Evolutionary conservation across 768 basidiomycete genomes (phyloP).

Genomic region (Boletus speciosus): DNA sequence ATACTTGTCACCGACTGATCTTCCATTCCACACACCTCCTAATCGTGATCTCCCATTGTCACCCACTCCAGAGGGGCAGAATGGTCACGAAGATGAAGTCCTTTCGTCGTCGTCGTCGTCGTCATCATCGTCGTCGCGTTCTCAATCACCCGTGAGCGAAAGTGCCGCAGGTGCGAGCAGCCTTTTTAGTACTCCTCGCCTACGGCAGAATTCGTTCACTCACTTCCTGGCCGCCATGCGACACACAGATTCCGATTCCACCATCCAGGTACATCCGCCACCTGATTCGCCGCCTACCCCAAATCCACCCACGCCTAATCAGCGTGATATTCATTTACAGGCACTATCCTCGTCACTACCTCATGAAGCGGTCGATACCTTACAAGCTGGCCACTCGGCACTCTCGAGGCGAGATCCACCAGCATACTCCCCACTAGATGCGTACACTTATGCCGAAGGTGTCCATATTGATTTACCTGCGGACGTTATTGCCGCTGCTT

Average conservation of each 20-base stretch:
- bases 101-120: constrained; percentile 27
- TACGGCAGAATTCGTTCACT: constrained; percentile 63
- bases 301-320: constrained; percentile 83
- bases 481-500: constrained; percentile 84
- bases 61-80: constrained; percentile 22
- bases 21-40: constrained; percentile 55
- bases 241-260: constrained; percentile 63
- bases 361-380: constrained; percentile 18
- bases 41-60: constrained; percentile 48
- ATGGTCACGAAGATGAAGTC: constrained; percentile 23
- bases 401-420: constrained; percentile 68
- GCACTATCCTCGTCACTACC: constrained; percentile 36
- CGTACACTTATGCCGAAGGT: constrained; percentile 79
- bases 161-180: constrained; percentile 75
- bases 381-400: constrained; percentile 30
- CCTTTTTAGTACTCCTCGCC: constrained; percentile 74
- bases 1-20: constrained; percentile 62
- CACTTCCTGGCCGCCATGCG: constrained; percentile 55
- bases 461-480: constrained; percentile 93
- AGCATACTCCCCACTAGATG: constrained; percentile 85
- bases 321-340: constrained; percentile 78
- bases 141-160: constrained; percentile 53
- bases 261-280: constrained; percentile 70
- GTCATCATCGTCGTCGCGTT: constrained; percentile 39
- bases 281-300: constrained; percentile 77